Evolutionary conservation across 208 protist genomes (phyloP).

Genomic region (Leishmania braziliensis): DNA sequence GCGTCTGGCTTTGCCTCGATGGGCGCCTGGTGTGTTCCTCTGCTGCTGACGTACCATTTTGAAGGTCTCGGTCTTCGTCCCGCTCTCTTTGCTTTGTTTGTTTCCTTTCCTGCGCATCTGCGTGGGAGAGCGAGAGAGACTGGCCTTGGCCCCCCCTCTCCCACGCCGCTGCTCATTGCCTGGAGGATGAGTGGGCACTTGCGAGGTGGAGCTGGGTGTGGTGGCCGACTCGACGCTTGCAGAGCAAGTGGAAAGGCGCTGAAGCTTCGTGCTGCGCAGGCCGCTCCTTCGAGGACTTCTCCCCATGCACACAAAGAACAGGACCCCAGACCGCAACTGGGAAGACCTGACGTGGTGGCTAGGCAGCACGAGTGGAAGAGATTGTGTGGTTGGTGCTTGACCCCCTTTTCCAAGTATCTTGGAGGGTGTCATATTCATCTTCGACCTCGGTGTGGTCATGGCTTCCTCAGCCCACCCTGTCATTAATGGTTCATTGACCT

Average conservation of each 20-base stretch:
- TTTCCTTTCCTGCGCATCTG: background rate
- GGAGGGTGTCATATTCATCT: too few relatives aligned
- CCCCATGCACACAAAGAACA: background rate
- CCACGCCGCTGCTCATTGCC: background rate
- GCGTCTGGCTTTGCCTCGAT: background rate
- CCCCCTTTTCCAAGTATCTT: background rate
- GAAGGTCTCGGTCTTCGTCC: too few relatives aligned
- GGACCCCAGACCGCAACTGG: background rate
- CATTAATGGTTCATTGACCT: too few relatives aligned
- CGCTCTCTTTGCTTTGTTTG: background rate
- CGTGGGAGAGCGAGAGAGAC: background rate
- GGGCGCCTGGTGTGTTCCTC: background rate
- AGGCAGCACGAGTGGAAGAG: background rate
- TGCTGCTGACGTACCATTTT: background rate
- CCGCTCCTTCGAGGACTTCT: background rate
- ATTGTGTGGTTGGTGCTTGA: background rate
- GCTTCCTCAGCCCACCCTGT: too few relatives aligned
- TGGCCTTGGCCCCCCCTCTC: background rate
- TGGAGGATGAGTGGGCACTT: background rate
- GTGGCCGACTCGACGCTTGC: background rate
- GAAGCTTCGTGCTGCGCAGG: background rate
- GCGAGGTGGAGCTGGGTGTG: background rate
- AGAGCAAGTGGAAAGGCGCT: background rate
- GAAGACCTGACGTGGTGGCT: background rate
- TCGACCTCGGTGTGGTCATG: too few relatives aligned